A percentile compares a stretch with the other conserved stretches of the same genome.
phyloP scores from a whole-genome alignment of 75 land plant genomes.

The Cupressus sempervirens region DNA sequence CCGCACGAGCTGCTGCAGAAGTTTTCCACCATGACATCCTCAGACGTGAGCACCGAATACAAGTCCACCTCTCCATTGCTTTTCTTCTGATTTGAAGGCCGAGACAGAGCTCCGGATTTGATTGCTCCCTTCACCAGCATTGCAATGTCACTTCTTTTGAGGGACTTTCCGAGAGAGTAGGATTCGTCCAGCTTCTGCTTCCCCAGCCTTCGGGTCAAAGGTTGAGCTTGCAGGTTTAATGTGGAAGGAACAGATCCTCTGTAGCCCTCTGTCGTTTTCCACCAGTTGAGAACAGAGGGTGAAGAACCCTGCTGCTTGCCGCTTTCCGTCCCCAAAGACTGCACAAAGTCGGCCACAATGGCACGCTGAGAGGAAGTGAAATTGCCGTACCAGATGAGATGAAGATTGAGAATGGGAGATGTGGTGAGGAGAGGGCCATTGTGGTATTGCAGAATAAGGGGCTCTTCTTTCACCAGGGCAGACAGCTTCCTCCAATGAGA shows the following conservation, averaged over 20 bases:
- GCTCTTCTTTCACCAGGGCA: constrained; percentile 20
- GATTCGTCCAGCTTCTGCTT: not conserved
- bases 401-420: constrained; percentile 15
- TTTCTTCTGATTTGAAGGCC: not conserved
- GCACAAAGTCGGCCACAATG: constrained; percentile 49
- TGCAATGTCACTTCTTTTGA: constrained; percentile 1
- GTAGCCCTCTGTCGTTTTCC: constrained; percentile 49
- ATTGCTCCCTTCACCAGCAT: not conserved
- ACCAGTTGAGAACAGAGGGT: constrained; percentile 70
- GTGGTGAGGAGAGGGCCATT: constrained; percentile 56
- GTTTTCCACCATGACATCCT: constrained; percentile 34
- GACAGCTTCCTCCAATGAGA: constrained; percentile 7
- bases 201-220: not conserved
- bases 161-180: not conserved
- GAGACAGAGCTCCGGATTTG: constrained; percentile 15
- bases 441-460: constrained; percentile 46
- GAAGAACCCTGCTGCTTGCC: not conserved
- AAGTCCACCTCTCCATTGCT: constrained; percentile 13
- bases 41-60: constrained; percentile 38
- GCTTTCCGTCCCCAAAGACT: constrained; percentile 32
- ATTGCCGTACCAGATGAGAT: constrained; percentile 71
- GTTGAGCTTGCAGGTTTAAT: not conserved
- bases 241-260: not conserved
- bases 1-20: constrained; percentile 52
- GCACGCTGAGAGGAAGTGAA: constrained; percentile 55